Evolutionary conservation across 1,139 yeast genomes (phyloP), one percentile per base, ranked within the genome.

Genomic region (Wickerhamomyces sp.): DNA sequence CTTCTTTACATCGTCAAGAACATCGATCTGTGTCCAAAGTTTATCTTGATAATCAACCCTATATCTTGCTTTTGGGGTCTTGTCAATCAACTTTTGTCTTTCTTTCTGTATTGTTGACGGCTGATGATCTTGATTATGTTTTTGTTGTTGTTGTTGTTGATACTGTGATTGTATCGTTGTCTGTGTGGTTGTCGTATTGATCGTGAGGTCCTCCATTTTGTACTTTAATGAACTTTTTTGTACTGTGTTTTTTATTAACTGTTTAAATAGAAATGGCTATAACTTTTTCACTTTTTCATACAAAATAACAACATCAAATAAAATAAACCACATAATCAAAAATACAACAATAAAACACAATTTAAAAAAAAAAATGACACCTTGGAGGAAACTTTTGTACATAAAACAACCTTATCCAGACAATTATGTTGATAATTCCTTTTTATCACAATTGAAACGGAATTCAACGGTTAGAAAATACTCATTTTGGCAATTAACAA

Each of bases 331-430:
- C n/a, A n/a, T n/a, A n/a, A n/a, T n/a, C n/a, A n/a, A n/a, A n/a
- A n/a, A n/a, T n/a, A n/a, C n/a, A n/a, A n/a, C n/a, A n/a, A n/a
- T n/a, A n/a, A n/a, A n/a, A n/a, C n/a, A n/a, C n/a, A n/a, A n/a
- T n/a, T n/a, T n/a, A n/a, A n/a, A n/a, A n/a, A n/a, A n/a, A n/a
- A n/a, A n/a, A n/a, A n/a, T n/a, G n/a, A n/a, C 18, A 6, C 40
- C 73, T 14, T 91, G 98, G 98, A 76, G 84, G 56, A 87, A 94
- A 59, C 76, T 90, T 39, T 73, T 93, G n/a, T 93, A 96, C 83
- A 76, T 86, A 39, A 76, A 77, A 49, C 97, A 91, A 60, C 87
- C 87, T 13, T 91, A 82, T 59, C 95, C 96, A 0, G 99, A 93
- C 63, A 93, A 90, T 64, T 88, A 88, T 66, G 93, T 95, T 2